A percentile compares a stretch with the other conserved stretches of the same genome.
Conservation (phyloP, 768 basidiomycete species). For the Lactarius pseudohatsudake region DNA sequence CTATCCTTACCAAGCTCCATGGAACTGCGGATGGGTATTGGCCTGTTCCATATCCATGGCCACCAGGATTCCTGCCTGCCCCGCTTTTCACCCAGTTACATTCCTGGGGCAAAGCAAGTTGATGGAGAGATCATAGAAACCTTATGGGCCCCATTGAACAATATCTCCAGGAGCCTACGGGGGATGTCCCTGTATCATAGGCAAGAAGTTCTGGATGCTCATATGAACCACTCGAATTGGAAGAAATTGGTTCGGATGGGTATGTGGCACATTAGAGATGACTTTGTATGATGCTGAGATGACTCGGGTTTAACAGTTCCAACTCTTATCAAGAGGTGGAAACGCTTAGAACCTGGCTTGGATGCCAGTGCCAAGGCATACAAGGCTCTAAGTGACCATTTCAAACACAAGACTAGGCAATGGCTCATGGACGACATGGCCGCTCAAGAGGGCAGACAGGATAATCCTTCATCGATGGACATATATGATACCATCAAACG, state of each 20-base stretch:
- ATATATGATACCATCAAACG: no score
- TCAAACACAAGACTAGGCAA: no score
- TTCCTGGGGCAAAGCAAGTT: conserved; percentile 34
- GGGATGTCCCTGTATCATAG: conserved; percentile 28
- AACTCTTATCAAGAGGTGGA: no score
- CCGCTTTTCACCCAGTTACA: conserved; percentile 33
- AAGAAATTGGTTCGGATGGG: conserved; percentile 35
- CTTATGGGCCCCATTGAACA: conserved; percentile 36
- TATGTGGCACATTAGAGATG: not conserved
- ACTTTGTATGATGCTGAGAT: no score
- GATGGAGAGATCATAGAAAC: conserved; percentile 41
- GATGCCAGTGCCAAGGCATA: no score
- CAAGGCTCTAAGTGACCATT: no score
- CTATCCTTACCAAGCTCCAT: not conserved
- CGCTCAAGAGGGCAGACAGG: no score
- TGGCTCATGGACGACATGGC: no score
- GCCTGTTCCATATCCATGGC: conserved; percentile 32
- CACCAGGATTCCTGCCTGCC: conserved; percentile 18
- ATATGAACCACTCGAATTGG: conserved; percentile 21
- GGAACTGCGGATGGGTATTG: conserved; percentile 26
- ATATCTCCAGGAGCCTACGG: conserved; percentile 31
- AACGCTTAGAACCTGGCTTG: no score
- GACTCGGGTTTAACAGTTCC: no score
- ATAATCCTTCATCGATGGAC: no score
- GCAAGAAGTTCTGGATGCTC: conserved; percentile 35